These are phyloP conservation scores for Mortierella sp. DNA, from an alignment of 371 early-diverging fungal genomes.

Conservation along the genomic window DNA sequence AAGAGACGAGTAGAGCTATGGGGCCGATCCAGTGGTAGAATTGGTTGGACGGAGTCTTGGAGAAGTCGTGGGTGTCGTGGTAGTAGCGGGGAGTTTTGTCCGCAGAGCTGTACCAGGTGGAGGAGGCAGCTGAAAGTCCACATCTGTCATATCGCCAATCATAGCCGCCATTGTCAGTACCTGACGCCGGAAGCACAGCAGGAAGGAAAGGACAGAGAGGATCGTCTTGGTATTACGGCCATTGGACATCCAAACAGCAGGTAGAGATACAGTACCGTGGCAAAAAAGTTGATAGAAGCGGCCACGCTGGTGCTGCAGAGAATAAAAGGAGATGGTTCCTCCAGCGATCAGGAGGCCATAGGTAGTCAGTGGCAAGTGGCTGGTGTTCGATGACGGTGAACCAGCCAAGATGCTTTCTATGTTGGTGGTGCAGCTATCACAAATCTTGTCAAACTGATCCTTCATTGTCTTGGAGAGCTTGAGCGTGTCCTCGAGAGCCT, in stretches of 20 bases:
- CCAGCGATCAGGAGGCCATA: background rate
- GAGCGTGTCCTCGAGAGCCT: background rate
- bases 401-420: background rate
- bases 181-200: constrained; percentile 1
- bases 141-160: background rate
- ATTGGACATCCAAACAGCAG: background rate
- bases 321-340: background rate
- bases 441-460: background rate
- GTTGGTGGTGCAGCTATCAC: too few species aligned
- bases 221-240: background rate
- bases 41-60: background rate
- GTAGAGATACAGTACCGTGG: background rate
- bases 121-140: background rate
- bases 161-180: background rate
- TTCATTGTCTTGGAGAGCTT: background rate
- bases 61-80: background rate
- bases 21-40: too few species aligned
- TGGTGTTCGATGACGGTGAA: background rate
- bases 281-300: background rate
- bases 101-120: background rate
- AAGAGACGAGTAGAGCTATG: too few species aligned
- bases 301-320: background rate
- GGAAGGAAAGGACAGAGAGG: background rate
- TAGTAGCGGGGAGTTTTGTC: background rate
- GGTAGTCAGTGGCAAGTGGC: background rate